phyloP scores from a whole-genome alignment of 116 monocot genomes.

The Dioscorea cayenensis region DNA sequence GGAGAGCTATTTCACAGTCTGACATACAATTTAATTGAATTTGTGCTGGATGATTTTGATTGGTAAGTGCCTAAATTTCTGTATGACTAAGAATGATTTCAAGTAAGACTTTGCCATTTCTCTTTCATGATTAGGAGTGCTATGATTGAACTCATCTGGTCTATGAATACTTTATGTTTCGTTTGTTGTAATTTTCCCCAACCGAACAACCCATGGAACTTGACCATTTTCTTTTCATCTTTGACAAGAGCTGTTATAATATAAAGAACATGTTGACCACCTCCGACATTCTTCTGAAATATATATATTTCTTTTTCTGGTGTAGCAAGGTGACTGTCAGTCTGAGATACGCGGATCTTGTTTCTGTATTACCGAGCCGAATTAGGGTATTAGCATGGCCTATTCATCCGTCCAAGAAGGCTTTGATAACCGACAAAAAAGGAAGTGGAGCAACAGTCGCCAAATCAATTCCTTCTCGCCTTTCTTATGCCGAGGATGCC shows the following conservation, averaged over 20 bases:
- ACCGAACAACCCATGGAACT: no score
- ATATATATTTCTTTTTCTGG: constrained; percentile 3
- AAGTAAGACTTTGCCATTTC: no score
- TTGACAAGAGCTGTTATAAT: no score
- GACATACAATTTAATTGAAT: constrained; percentile 90
- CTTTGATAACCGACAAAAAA: constrained; percentile 17
- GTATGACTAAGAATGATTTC: neutral
- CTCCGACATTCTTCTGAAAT: neutral
- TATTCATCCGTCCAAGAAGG: constrained; percentile 56
- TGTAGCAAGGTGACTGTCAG: constrained; percentile 92
- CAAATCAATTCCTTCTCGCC: constrained; percentile 60
- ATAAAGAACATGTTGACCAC: neutral
- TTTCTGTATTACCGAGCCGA: constrained; percentile 57
- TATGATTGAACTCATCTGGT: no score
- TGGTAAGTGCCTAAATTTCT: constrained; percentile 39
- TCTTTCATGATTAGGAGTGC: no score
- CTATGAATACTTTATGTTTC: no score
- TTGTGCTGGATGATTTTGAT: constrained; percentile 82
- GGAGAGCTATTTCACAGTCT: constrained; percentile 78
- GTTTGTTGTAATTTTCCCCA: no score
- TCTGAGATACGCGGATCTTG: constrained; percentile 81
- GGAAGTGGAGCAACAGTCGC: constrained; percentile 24
- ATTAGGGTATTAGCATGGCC: constrained; percentile 91
- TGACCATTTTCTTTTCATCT: no score
- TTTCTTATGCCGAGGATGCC: constrained; percentile 88